A percentile compares a stretch with the other conserved stretches of the same genome.
phyloP scores from a whole-genome alignment of 1,284 basidiomycete species.

The Cutaneotrichosporon mucoides region DNA sequence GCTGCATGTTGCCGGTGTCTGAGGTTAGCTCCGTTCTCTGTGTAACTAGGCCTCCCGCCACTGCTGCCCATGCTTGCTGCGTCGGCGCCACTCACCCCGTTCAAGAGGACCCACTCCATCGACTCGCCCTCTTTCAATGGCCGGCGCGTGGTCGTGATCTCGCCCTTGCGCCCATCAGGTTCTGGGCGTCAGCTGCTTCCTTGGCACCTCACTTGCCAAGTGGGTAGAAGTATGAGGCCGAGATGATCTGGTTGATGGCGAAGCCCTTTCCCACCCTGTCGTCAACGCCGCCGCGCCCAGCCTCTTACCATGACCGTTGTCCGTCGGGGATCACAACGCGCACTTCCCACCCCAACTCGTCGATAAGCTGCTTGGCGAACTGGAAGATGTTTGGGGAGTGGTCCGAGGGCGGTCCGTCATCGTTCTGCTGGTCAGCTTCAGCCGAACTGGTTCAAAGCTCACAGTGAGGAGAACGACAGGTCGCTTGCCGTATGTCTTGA shows the following conservation, averaged over 20 bases:
- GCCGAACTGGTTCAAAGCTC: conserved; percentile 5
- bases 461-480: conserved; percentile 46
- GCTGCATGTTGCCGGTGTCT: conserved; percentile 86
- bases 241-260: conserved; percentile 72
- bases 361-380: conserved; percentile 65
- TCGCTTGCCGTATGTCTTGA: conserved; percentile 29
- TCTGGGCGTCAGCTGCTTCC: conserved; percentile 14
- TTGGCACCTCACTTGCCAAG: conserved; percentile 52
- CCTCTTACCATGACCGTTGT: conserved; percentile 75
- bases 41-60: too few relatives aligned
- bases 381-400: conserved; percentile 77
- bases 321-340: conserved; percentile 80
- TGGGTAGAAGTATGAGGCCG: conserved; percentile 78
- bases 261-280: conserved; percentile 67
- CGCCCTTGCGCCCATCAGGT: conserved; percentile 66
- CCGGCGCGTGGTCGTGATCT: conserved; percentile 60
- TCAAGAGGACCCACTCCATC: conserved; percentile 82
- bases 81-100: conserved; percentile 74
- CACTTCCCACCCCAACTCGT: conserved; percentile 73
- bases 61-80: too few relatives aligned
- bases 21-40: too few relatives aligned
- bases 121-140: conserved; percentile 69
- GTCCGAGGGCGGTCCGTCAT: conserved; percentile 75
- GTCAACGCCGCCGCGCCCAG: not conserved
- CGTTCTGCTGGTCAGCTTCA: conserved; percentile 47